phyloP scores from a whole-genome alignment of 148 eudicot genomes.

The Amaranthus hypochondriacus region DNA sequence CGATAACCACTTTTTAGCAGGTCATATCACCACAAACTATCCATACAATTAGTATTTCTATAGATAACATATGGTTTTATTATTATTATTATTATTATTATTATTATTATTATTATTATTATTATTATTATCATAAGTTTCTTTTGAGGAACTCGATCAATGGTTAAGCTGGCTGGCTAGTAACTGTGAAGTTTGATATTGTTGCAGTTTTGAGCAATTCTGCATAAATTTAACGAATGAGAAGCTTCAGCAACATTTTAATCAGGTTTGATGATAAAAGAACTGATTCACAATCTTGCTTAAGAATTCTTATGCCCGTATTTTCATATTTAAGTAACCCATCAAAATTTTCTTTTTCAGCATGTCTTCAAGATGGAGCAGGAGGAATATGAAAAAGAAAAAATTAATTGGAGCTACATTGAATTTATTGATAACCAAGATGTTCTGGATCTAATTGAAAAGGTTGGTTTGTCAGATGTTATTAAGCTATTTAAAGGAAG shows the following conservation, averaged over 20 bases:
- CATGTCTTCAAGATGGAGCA: conserved; percentile 99
- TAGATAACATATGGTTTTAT: no score
- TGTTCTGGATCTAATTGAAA: conserved; percentile 89
- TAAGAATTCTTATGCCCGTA: conserved; percentile 1
- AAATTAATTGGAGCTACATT: conserved; percentile 99
- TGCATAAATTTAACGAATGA: conserved; percentile 98
- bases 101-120: no score
- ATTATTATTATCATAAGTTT: no score
- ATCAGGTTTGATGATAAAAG: conserved; percentile 53
- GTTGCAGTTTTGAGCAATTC: conserved; percentile 94
- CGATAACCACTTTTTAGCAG: no score
- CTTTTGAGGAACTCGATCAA: no score
- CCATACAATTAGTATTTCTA: no score
- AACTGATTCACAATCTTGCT: conserved; percentile 7
- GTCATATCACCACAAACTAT: no score
- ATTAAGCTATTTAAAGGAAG: neutral
- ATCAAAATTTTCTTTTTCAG: conserved; percentile 36
- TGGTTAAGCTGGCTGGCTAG: neutral
- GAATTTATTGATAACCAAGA: conserved; percentile 97
- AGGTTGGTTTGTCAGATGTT: conserved; percentile 49
- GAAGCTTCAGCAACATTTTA: conserved; percentile 99
- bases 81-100: no score
- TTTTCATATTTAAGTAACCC: conserved; percentile 13
- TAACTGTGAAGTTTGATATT: conserved; percentile 17
- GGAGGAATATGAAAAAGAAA: conserved; percentile 96